A percentile compares a stretch with the other conserved stretches of the same genome.
phyloP scores from a whole-genome alignment of 257 asterid genomes.

The Nicotiana otophora region DNA sequence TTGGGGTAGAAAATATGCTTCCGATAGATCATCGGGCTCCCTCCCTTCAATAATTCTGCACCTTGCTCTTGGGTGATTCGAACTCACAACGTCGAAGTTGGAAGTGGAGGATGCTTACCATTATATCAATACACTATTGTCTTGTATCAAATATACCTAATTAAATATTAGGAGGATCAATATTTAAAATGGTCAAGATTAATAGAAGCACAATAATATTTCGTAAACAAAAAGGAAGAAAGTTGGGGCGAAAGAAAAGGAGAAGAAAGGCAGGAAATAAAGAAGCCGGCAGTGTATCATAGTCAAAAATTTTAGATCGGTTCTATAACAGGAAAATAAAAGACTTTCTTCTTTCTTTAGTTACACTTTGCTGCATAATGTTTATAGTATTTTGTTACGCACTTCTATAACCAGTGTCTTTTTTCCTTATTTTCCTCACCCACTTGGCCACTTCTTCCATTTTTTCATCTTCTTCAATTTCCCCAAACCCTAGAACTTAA shows the following conservation, averaged over 20 bases:
- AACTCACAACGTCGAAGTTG: no score
- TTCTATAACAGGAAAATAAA: neutral
- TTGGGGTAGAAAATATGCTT: no score
- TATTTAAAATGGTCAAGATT: no score
- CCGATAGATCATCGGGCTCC: no score
- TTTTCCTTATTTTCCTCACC: conserved; percentile 10
- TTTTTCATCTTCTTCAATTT: conserved; percentile 22
- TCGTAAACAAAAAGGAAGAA: neutral
- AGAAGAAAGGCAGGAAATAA: neutral
- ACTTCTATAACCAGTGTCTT: neutral
- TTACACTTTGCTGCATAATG: neutral
- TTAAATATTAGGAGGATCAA: no score
- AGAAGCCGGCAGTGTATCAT: neutral
- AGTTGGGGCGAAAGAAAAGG: neutral
- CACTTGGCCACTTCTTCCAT: conserved; percentile 14
- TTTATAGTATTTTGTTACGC: neutral
- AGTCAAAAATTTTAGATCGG: neutral
- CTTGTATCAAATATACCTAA: no score
- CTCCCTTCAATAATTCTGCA: no score
- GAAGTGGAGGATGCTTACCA: no score
- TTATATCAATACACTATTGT: no score
- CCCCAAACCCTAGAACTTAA: conserved; percentile 40
- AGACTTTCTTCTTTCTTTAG: neutral
- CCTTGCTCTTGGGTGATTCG: no score
- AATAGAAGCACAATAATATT: no score